Evolutionary conservation across 2,329 filamentous ascomycete species (phyloP), one percentile per base, ranked within the genome.

Genomic region (Epichloe festucae): DNA sequence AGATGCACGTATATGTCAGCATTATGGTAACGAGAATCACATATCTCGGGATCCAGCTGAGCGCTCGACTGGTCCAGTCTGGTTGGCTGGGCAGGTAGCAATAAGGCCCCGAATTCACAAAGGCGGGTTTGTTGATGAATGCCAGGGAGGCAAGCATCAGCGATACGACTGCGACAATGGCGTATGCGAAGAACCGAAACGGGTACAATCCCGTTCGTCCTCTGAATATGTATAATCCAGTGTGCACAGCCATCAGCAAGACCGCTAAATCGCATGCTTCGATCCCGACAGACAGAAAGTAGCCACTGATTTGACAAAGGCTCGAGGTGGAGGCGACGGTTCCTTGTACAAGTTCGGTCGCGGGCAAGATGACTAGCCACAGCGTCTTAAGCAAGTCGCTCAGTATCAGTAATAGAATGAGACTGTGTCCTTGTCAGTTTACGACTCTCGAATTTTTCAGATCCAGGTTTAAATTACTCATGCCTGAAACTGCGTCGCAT

Each of bases 401-500:
- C 54, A 81, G 74, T 46, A 91, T 81, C 14, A 90, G 71, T 40
- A 89, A 67, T 74, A 90, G 80, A 52, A 91, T 84, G 51, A 91
- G 74, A 55, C 84, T 87, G 27, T 12, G 10, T 4, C 6, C 2
- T 2, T 10, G 19, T 14, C 7, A 49, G 35, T 34, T 3, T 4
- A 1, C 34, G 40, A 17, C 35, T n/a, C 17, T 17, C 23, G 31
- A 41, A n/a, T 48, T 19, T 42, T 19, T 36, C 15, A 4, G 21
- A 10, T 17, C 3, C 11, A 44, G 41, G 8, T 8, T 4, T 41
- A 15, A 68, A 78, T 68, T 50, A 60, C 63, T 63, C 59, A 54
- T 89, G 84, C 45, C 86, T 78, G 64, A 89, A 90, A 56, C 76
- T 81, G 60, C 84, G 77, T 57, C 79, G 76, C 83, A 89, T 89